Percentiles rank a stretch among this genome's conserved stretches.
phyloP scores from a whole-genome alignment of 163 green algal species.

The Coccomyxa subellipsoidea region DNA sequence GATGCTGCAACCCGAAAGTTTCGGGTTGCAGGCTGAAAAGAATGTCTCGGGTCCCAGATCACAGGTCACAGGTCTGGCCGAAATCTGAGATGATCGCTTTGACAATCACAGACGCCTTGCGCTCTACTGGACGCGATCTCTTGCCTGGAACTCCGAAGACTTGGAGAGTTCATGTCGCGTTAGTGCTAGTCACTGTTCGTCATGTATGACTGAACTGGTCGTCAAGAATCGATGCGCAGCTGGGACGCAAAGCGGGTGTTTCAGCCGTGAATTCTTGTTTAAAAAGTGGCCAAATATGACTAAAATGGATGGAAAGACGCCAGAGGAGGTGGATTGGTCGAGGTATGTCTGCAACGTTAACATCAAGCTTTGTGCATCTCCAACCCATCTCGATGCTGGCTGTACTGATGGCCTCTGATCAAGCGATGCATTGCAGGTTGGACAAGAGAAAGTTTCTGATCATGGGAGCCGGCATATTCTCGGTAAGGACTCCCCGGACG shows the following conservation, averaged over 20 bases:
- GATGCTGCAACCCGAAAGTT: too few species aligned
- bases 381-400: neutral
- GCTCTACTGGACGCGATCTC: too few species aligned
- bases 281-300: neutral
- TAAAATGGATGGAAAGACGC: neutral
- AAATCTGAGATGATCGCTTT: too few species aligned
- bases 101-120: too few species aligned
- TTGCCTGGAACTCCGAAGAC: too few species aligned
- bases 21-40: too few species aligned
- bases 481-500: conserved; percentile 43
- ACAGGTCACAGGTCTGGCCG: too few species aligned
- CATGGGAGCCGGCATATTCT: conserved; percentile 69
- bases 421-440: too few species aligned
- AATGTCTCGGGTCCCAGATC: too few species aligned
- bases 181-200: neutral
- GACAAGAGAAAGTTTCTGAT: conserved; percentile 79
- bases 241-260: neutral
- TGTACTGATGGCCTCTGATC: too few species aligned
- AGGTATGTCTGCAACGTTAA: neutral
- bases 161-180: too few species aligned
- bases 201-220: too few species aligned
- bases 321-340: conserved; percentile 1
- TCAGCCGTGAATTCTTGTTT: neutral
- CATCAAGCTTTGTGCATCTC: neutral
- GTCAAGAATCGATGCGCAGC: neutral